Percentiles rank a stretch among this genome's conserved stretches.
These are phyloP conservation scores for Mimosa bimucronata DNA, from an alignment of 306 rosid genomes.

Conservation along the genomic window DNA sequence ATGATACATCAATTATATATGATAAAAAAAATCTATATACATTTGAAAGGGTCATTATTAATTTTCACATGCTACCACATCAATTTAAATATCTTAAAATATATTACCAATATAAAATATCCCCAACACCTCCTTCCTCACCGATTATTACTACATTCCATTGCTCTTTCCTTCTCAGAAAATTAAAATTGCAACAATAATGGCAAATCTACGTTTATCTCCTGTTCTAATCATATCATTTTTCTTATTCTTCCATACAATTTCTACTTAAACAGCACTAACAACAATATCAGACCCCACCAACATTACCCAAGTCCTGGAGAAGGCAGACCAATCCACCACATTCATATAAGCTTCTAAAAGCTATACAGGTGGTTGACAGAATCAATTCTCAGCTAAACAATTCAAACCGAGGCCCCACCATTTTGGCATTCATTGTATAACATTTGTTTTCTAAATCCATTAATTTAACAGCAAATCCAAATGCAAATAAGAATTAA, in stretches of 20 bases:
- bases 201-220: slow-evolving; percentile 40
- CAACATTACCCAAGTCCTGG: slow-evolving; percentile 70
- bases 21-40: too few species aligned
- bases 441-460: too few species aligned
- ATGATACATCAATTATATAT: too few species aligned
- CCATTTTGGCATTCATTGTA: slow-evolving; percentile 88
- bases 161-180: neutral
- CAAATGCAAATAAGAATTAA: too few species aligned
- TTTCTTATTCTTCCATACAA: slow-evolving; percentile 24
- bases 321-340: slow-evolving; percentile 89
- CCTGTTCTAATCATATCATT: slow-evolving; percentile 22
- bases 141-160: neutral
- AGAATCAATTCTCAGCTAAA: slow-evolving; percentile 80
- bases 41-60: too few species aligned
- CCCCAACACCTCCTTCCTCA: slow-evolving; percentile 24
- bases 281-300: slow-evolving; percentile 70
- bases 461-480: too few species aligned
- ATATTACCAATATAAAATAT: too few species aligned
- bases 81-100: too few species aligned
- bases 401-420: slow-evolving; percentile 80
- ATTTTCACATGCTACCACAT: too few species aligned
- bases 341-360: slow-evolving; percentile 73
- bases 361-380: slow-evolving; percentile 59
- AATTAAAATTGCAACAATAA: slow-evolving; percentile 8
- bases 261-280: slow-evolving; percentile 44